Evolutionary conservation across 176 grass and related monocot genomes (phyloP), one percentile per base, ranked within the genome.

Genomic region (Pharus latifolius): DNA sequence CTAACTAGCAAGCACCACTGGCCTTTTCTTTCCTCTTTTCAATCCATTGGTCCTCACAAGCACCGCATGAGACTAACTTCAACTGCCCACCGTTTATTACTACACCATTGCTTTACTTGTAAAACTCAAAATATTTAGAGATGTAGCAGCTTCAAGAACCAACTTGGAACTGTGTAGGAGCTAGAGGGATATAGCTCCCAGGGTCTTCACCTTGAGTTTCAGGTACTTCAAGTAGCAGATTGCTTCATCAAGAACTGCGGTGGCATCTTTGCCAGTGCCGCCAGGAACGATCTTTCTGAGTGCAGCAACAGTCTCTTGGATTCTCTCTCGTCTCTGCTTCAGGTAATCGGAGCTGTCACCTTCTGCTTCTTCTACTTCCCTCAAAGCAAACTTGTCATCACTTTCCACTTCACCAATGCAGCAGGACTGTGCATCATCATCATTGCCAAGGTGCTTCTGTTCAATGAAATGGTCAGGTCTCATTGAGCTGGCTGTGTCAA

Each of bases 151-250:
- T 44, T 32, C 32, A 20, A 17, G 28, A 58, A 44, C 30, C 23
- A 59, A n/a, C 44, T 62, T 63, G 38, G 26, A 28, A 27, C 13
- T n/a, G 1, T 41, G 4, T 19, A 63, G 67, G 51, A 25, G 77
- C 56, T 82, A 83, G 35, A 87, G 77, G 23, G 80, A 72, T 28
- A 73, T 58, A 45, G 76, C 76, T 73, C 89, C 87, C 38, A 92
- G 69, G 1, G 86, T 73, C 84, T 85, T 97, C 13, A 88, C 84
- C 82, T 97, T 97, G 48, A 92, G 64, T 74, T 92, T 97, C 30
- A 97, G 81, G 48, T 88, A 90, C 57, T 89, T 89, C 71, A 97
- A 61, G 78, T 97, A 97, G 76, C 70, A 80, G 40, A 97, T 97
- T 31, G 94, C 94, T 67, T 97, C 94, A n/a, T 97, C 89, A 1